Conservation (phyloP, 495 filamentous ascomycete species). For the Talaromyces ruber region DNA sequence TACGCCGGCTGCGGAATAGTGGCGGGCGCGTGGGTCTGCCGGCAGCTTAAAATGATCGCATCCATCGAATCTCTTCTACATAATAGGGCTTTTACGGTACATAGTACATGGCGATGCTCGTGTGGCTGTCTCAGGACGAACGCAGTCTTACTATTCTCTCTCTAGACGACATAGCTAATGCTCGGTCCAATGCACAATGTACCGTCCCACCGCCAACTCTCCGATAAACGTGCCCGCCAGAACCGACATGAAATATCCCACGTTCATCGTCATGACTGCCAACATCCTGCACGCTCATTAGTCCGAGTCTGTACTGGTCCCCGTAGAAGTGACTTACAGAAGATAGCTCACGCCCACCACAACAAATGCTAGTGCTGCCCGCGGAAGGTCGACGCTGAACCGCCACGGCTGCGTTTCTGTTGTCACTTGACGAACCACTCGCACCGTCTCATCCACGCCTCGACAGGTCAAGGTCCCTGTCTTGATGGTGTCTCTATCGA, state of each 20-base stretch:
- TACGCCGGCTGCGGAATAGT: background rate
- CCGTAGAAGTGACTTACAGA: conserved; percentile 54
- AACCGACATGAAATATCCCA: conserved; percentile 90
- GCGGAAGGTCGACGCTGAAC: conserved; percentile 65
- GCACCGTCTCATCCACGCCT: conserved; percentile 66
- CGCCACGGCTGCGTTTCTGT: conserved; percentile 54
- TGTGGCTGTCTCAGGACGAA: background rate
- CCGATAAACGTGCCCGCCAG: conserved; percentile 78
- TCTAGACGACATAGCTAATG: conserved; percentile 1
- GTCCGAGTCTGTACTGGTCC: background rate
- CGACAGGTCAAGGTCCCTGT: conserved; percentile 52
- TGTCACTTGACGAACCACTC: conserved; percentile 51
- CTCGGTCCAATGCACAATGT: conserved; percentile 26
- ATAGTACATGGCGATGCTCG: too few relatives aligned
- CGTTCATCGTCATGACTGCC: conserved; percentile 96
- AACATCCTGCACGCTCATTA: conserved; percentile 61
- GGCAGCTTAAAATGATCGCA: background rate
- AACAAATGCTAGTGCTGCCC: conserved; percentile 59
- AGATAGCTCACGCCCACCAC: conserved; percentile 76
- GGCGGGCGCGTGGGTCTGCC: background rate
- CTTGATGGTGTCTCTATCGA: conserved; percentile 49
- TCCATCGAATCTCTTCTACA: too few relatives aligned
- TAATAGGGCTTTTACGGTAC: too few relatives aligned
- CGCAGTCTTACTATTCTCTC: background rate
- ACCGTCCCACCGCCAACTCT: conserved; percentile 71